Base-by-base conservation (phyloP, 2,329 filamentous ascomycete species). In the Fusarium sacchari region DNA sequence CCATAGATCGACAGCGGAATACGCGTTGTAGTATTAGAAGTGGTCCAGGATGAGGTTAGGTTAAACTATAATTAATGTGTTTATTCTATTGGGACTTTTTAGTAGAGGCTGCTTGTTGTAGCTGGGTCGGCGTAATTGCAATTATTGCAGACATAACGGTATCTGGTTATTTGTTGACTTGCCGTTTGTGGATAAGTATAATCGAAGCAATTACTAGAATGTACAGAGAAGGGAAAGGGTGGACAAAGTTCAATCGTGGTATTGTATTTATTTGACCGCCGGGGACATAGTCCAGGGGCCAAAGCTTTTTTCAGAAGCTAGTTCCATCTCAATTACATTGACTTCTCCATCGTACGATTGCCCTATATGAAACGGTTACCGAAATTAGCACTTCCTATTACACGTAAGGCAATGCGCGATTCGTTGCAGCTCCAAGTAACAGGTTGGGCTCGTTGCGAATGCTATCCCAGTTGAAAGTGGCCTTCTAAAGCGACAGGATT, bases 161-260 rank as follows among this genome's bases (percentile, higher is more conserved):
- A 47, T 30, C 7, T 30, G 2, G 14, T 22, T 4, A 7, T 30
- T 14, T 47, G 10, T 20, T 17, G 26, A n/a, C 20, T 17, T 5
- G 4, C 17, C 20, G 26, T 12, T n/a, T 14, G 4, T 5, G 14
- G 7, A 7, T 47, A 6, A 17, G 3, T 47, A 5, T 10, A 30
- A 30, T 15, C 0, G 1, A n/a, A n/a, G 10, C 5, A n/a, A 6
- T 5, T 4, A 11, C 4, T 11, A 11, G 26, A 13, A 22, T 47
- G 14, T 14, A n/a, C 6, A 12, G 12, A n/a, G 15, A 30, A 22
- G 20, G 10, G 5, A 22, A 22, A 5, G 11, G 6, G 39, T n/a
- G 18, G 9, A 22, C 20, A 6, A 15, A 47, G 14, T 10, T 11
- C 6, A 22, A 15, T 30, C 14, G 5, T 10, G 15, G 5, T 5